A percentile compares a stretch with the other conserved stretches of the same genome.
These are phyloP conservation scores for Trichophyton benhamiae DNA, from an alignment of 2,329 filamentous ascomycete genomes.

Conservation along the genomic window DNA sequence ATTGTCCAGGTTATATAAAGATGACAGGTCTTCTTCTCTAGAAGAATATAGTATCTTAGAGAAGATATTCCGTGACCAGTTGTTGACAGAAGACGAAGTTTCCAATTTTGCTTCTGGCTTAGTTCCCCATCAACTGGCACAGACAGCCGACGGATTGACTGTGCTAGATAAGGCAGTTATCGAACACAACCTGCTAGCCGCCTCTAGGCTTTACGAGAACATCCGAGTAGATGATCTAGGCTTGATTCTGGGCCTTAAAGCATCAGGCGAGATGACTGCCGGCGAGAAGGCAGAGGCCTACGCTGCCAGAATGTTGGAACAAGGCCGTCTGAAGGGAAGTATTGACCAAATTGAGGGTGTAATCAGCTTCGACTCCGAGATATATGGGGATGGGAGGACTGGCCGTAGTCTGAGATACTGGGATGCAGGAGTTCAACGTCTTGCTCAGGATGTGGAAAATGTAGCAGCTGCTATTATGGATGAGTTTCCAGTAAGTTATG, in stretches of 20 bases:
- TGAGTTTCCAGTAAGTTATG: conserved; percentile 56
- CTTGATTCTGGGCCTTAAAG: conserved; percentile 60
- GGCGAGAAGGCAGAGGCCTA: conserved; percentile 78
- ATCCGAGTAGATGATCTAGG: conserved; percentile 66
- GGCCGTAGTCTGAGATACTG: conserved; percentile 67
- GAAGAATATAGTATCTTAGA: conserved; percentile 75
- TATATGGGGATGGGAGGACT: conserved; percentile 50
- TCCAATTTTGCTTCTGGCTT: conserved; percentile 71
- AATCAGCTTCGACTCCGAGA: conserved; percentile 73
- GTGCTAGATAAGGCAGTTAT: conserved; percentile 87
- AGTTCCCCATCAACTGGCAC: conserved; percentile 77
- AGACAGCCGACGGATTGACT: conserved; percentile 79
- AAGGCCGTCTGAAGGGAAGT: conserved; percentile 70
- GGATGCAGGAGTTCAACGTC: conserved; percentile 75
- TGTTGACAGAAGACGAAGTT: conserved; percentile 72
- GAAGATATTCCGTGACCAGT: conserved; percentile 90
- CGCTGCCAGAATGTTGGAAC: conserved; percentile 90
- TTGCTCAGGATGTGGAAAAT: conserved; percentile 82
- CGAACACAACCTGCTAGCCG: conserved; percentile 87
- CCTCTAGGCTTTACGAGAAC: conserved; percentile 66
- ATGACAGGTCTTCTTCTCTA: conserved; percentile 65
- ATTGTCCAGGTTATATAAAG: conserved; percentile 79
- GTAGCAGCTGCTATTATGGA: conserved; percentile 70
- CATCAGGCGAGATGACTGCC: conserved; percentile 30
- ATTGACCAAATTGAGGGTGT: conserved; percentile 89